Evolutionary conservation across 2,329 filamentous ascomycete species (phyloP).

Genomic region (Triangularia verruculosa): DNA sequence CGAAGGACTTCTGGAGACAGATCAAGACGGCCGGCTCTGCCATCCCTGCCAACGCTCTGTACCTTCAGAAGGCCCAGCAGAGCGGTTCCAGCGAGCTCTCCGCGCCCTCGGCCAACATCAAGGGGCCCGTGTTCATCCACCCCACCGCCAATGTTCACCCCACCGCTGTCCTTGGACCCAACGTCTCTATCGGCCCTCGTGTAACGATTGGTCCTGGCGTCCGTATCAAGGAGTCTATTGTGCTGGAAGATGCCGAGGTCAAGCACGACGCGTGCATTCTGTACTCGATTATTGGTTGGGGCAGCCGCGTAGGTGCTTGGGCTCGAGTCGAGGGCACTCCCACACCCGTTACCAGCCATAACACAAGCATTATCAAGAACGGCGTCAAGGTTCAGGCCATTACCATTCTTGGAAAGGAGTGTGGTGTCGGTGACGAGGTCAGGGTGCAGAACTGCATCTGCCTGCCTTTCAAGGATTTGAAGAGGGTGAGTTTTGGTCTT

Average conservation of each 20-base stretch:
- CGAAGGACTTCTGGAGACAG: slow-evolving; percentile 99
- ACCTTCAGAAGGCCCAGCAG: slow-evolving; percentile 92
- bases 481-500: slow-evolving; percentile 64
- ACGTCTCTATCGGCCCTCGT: slow-evolving; percentile 93
- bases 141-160: slow-evolving; percentile 87
- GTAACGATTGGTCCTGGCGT: slow-evolving; percentile 80
- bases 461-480: slow-evolving; percentile 95
- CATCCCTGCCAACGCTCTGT: slow-evolving; percentile 93
- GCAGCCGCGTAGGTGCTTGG: slow-evolving; percentile 95
- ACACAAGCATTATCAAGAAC: slow-evolving; percentile 93
- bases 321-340: slow-evolving; percentile 94
- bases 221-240: slow-evolving; percentile 92
- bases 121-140: slow-evolving; percentile 93
- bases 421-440: slow-evolving; percentile 87
- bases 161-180: slow-evolving; percentile 92
- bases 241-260: slow-evolving; percentile 91
- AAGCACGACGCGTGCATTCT: slow-evolving; percentile 95
- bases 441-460: slow-evolving; percentile 97
- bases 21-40: slow-evolving; percentile 99
- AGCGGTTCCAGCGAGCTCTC: slow-evolving; percentile 77
- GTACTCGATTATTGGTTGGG: slow-evolving; percentile 96
- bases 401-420: slow-evolving; percentile 96
- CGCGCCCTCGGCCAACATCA: slow-evolving; percentile 78
- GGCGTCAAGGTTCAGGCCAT: slow-evolving; percentile 98
- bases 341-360: slow-evolving; percentile 81